Base-by-base conservation (phyloP, 2,329 filamentous ascomycete species). In the Clonostachys solani region DNA sequence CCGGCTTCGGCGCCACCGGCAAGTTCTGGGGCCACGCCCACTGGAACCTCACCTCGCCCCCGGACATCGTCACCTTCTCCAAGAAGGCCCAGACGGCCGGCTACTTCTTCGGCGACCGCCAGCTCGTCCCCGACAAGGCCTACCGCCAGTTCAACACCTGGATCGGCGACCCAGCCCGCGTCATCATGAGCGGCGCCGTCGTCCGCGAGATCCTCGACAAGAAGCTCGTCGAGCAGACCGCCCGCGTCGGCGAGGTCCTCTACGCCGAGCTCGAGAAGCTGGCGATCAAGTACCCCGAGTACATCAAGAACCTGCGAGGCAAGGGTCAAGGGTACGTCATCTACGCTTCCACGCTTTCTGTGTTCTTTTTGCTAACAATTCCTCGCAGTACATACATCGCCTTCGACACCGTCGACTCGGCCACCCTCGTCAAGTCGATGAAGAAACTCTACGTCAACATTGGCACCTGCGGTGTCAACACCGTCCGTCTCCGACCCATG, bases 11-110 rank as follows among this genome's bases (percentile, higher is more conserved):
- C 58, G 87, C 88, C 17, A 92, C 88, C 1, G 88, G 88, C 49
- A 89, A 88, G 60, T 91, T 92, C 78, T 92, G 88, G 88, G 88
- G 86, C 13, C 88, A 92, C 65, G 86, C 91, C 56, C 87, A 92
- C 78, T 92, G 88, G 88, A 78, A 85, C 60, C 74, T 92, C 42
- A 59, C 72, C 38, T 72, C 80, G 12, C 86, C 87, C 18, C 88
- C 88, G 2, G 88, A 92, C 62, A 90, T 92, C 71, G 88, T 92
- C n/a, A 92, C 88, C 33, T 92, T 92, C 73, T 86, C 81, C 56
- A 92, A 92, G 78, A 92, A 92, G 71, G 88, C 88, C 3, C 88
- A 92, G 70, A 87, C 88, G 15, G 88, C 88, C 12, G 88, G 88
- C 5, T 92, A 90, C 74, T 92, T 88, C 73, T 92, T 81, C 61